Evolutionary conservation across 495 filamentous ascomycete species (phyloP).

Genomic region (Hypomontagnella monticulosa): DNA sequence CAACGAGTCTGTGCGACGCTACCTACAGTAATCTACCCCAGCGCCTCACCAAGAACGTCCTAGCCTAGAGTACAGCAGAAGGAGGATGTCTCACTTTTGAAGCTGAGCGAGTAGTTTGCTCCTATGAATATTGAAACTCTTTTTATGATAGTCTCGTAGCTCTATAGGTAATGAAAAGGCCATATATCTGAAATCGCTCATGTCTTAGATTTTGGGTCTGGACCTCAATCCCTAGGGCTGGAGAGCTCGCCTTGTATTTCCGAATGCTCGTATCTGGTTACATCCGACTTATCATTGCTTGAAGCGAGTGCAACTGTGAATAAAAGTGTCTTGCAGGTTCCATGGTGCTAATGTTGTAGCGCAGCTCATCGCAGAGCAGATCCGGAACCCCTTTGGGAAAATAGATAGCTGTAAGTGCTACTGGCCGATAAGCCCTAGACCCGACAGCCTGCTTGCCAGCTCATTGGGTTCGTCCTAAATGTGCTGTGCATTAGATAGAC

Average conservation of each 20-base stretch:
- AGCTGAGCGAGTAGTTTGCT: background rate
- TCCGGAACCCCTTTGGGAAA: constrained; percentile 1
- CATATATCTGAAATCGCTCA: constrained; percentile 16
- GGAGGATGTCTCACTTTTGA: constrained; percentile 6
- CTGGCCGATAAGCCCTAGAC: background rate
- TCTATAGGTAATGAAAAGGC: background rate
- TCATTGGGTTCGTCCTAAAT: too few relatives aligned
- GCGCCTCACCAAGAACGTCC: too few relatives aligned
- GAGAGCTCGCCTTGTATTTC: constrained; percentile 2
- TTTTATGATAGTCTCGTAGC: background rate
- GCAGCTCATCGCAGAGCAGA: constrained; percentile 6
- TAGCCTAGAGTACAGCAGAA: background rate
- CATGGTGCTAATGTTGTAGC: background rate
- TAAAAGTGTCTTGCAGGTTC: background rate
- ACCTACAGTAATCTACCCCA: too few relatives aligned
- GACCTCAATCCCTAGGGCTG: constrained; percentile 18
- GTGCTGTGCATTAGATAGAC: too few relatives aligned
- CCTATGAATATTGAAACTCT: background rate
- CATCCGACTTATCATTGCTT: constrained; percentile 24
- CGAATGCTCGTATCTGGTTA: constrained; percentile 17
- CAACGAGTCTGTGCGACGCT: too few relatives aligned
- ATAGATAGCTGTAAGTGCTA: constrained; percentile 3
- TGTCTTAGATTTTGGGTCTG: constrained; percentile 26
- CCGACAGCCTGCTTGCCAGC: background rate
- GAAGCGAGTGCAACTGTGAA: constrained; percentile 9